Evolutionary conservation across 2,329 filamentous ascomycete species (phyloP), one percentile per base, ranked within the genome.

Genomic region (Aureobasidium leucospermi): DNA sequence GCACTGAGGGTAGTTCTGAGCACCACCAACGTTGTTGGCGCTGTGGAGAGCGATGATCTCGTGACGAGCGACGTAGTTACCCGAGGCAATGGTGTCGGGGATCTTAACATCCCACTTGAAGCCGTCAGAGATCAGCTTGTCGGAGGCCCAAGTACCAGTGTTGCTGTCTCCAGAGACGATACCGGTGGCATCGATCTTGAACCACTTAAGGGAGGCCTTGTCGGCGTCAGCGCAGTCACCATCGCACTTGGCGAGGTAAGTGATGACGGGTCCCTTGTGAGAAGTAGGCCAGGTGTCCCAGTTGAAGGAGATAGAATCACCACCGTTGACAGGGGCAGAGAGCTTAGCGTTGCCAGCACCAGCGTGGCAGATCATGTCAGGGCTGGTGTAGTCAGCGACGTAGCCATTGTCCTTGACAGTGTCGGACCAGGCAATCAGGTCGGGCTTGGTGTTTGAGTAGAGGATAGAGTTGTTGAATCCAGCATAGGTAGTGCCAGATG

Each of bases 261-360:
- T 80, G 63, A 87, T 78, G 65, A 87, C 79, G 8, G 85, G 84
- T 2, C 83, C 83, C 64, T 85, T 78, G 74, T 89, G 82, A 58
- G 77, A 80, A 9, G 80, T 75, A n/a, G 85, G 85, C 86, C 86
- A 89, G 15, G 75, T 74, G 60, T 78, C 81, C 86, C 85, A 88
- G 66, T 82, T 78, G 51, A 88, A 72, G 61, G 80, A 74, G 64
- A 88, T 69, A 8, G 75, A 76, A 63, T 76, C 75, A 62, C 86
- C 86, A 13, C 85, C 86, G n/a, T 77, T 74, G 39, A 87, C 79
- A n/a, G 78, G 73, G 16, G 80, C 82, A 63, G 78, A 75, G 60
- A 77, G 74, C 15, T 72, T 66, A 41, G 78, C 81, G n/a, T 78
- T 76, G 32, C 76, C 75, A 32, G 79, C 83, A 45, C 73, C 72